Conservation (phyloP, 805 yeast genomes). For the Candida adriatica region DNA sequence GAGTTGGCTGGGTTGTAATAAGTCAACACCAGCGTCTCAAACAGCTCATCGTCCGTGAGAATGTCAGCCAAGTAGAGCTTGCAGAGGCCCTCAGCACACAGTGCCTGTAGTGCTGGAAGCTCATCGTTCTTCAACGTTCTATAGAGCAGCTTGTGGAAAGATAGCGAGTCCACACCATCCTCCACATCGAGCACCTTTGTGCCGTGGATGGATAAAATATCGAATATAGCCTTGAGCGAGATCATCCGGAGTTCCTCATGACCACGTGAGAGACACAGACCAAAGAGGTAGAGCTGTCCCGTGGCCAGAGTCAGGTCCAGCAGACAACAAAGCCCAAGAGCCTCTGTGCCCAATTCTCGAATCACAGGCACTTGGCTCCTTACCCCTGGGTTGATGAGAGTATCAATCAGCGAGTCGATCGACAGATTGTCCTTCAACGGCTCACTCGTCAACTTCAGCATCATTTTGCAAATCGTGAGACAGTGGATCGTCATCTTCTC, state of each 20-base stretch:
- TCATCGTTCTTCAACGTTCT: slow-evolving; percentile 51
- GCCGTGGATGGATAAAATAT: slow-evolving; percentile 75
- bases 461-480: slow-evolving; percentile 58
- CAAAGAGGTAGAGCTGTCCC: slow-evolving; percentile 57
- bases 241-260: slow-evolving; percentile 54
- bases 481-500: slow-evolving; percentile 50
- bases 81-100: slow-evolving; percentile 81
- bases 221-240: slow-evolving; percentile 67
- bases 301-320: slow-evolving; percentile 61
- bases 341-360: slow-evolving; percentile 59
- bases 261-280: slow-evolving; percentile 62
- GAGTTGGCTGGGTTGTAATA: slow-evolving; percentile 69
- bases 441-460: slow-evolving; percentile 60
- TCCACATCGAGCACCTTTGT: slow-evolving; percentile 53
- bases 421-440: slow-evolving; percentile 60
- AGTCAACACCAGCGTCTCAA: slow-evolving; percentile 62
- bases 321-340: slow-evolving; percentile 76
- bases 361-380: slow-evolving; percentile 45
- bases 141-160: slow-evolving; percentile 64
- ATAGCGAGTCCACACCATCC: slow-evolving; percentile 56
- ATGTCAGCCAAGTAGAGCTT: slow-evolving; percentile 76
- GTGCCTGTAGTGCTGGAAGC: slow-evolving; percentile 63
- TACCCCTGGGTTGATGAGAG: slow-evolving; percentile 76
- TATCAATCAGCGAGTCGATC: slow-evolving; percentile 61
- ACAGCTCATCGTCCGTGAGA: slow-evolving; percentile 60